Conservation (phyloP, 169 alveolate species). For the Plasmodium reichenowi region DNA sequence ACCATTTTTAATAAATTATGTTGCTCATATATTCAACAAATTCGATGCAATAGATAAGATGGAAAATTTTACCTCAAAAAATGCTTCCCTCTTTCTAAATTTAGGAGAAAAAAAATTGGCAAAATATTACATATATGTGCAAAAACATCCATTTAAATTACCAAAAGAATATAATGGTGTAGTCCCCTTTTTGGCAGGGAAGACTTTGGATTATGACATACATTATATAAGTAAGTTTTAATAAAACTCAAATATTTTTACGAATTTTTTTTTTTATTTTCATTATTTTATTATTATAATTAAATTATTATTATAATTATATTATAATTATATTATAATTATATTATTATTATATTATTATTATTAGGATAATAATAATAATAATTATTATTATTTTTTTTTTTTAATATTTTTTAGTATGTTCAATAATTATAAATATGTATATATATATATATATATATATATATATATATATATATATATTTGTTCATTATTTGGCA, state of each 20-base stretch:
- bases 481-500: background rate
- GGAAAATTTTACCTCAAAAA: conserved; percentile 80
- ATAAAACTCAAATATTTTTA: too few species aligned
- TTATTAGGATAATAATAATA: too few species aligned
- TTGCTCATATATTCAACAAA: conserved; percentile 78
- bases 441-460: too few species aligned
- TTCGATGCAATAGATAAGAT: conserved; percentile 79
- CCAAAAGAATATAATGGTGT: conserved; percentile 75
- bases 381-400: too few species aligned
- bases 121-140: conserved; percentile 3
- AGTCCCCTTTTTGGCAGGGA: conserved; percentile 84
- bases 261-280: too few species aligned
- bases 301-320: too few species aligned
- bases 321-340: too few species aligned
- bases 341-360: too few species aligned
- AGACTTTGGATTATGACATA: conserved; percentile 37
- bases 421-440: too few species aligned
- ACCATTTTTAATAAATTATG: conserved; percentile 81
- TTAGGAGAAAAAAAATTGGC: conserved; percentile 72
- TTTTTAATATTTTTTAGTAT: too few species aligned
- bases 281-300: too few species aligned
- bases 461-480: background rate
- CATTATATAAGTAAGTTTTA: too few species aligned
- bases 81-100: conserved; percentile 81
- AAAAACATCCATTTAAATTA: conserved; percentile 29